phyloP scores from a whole-genome alignment of 371 early-diverging fungal genomes.

The Mortierella sp. region DNA sequence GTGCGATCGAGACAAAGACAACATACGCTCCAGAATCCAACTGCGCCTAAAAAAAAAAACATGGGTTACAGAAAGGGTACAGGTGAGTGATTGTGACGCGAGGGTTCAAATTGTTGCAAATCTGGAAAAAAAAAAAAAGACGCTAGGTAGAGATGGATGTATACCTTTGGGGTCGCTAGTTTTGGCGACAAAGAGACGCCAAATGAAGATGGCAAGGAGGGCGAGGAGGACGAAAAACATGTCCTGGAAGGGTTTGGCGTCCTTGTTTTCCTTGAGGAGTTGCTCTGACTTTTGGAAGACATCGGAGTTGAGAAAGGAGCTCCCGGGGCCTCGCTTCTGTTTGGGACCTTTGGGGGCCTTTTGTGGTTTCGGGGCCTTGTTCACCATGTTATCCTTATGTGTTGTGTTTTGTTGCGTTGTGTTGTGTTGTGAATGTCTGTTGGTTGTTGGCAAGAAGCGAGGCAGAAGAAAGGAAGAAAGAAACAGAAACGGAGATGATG shows the following conservation, averaged over 20 bases:
- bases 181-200: slow-evolving; percentile 13
- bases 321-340: not conserved
- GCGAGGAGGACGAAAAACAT: not conserved
- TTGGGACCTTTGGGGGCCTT: slow-evolving; percentile 11
- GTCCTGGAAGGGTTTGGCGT: slow-evolving; percentile 12
- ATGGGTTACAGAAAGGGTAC: not conserved
- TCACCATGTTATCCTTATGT: not conserved
- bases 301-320: slow-evolving; percentile 11
- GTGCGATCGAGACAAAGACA: slow-evolving; percentile 9
- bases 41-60: slow-evolving; percentile 6
- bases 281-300: slow-evolving; percentile 17
- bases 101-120: not conserved
- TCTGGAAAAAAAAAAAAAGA: too few species aligned
- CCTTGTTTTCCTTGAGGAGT: slow-evolving; percentile 16
- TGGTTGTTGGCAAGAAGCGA: not conserved
- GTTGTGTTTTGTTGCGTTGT: not conserved
- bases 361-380: slow-evolving; percentile 16
- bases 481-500: not conserved
- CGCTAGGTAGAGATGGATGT: not conserved
- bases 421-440: not conserved
- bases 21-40: slow-evolving; percentile 25
- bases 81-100: not conserved
- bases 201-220: not conserved
- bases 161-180: not conserved
- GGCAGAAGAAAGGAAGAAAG: not conserved